Evolutionary conservation across 441 rosid genomes (phyloP), one percentile per base, ranked within the genome.

Genomic region (Bocquillonia castaneifolia): DNA sequence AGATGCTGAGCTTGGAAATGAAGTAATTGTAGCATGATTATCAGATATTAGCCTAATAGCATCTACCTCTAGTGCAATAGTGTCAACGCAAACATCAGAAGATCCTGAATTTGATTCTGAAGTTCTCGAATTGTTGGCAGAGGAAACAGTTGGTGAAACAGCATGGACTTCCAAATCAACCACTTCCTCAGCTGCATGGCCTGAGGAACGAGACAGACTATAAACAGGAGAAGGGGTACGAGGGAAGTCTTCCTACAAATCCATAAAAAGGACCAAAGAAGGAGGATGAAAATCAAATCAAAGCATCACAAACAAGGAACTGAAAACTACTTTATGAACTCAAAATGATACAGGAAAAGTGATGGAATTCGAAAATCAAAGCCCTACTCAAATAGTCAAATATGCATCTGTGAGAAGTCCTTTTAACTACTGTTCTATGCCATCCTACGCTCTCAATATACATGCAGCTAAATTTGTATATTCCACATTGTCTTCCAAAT

Each of bases 151-250:
- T 51, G 85, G 72, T 32, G 89, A 73, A 62, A 76, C 60, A 17
- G 79, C 72, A 15, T 83, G 86, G 45, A 78, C 76, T 73, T 86
- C 89, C 8, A 64, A 79, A 77, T 84, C 88, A 59, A 65, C 42
- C 39, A 71, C 63, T 73, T 81, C 96, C 64, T 88, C 93, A 69
- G 86, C 72, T 71, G 84, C 81, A 81, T 68, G 90, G 72, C 84
- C 81, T 60, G 90, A 87, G 39, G 92, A 73, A 66, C 86, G 93
- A 77, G 89, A 82, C 77, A 78, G 92, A 81, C 76, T 86, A 81
- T 81, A 90, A 48, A 92, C 88, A 79, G 86, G 96, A 74, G 86
- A 87, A 68, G 87, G 93, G 60, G 92, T 87, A 64, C 90, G 96
- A 57, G 86, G 86, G 67, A 86, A 84, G 68, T 84, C 87, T 76